Evolutionary conservation across 768 basidiomycete genomes (phyloP), one percentile per base, ranked within the genome.

Genomic region (Fibroporia radiculosa): DNA sequence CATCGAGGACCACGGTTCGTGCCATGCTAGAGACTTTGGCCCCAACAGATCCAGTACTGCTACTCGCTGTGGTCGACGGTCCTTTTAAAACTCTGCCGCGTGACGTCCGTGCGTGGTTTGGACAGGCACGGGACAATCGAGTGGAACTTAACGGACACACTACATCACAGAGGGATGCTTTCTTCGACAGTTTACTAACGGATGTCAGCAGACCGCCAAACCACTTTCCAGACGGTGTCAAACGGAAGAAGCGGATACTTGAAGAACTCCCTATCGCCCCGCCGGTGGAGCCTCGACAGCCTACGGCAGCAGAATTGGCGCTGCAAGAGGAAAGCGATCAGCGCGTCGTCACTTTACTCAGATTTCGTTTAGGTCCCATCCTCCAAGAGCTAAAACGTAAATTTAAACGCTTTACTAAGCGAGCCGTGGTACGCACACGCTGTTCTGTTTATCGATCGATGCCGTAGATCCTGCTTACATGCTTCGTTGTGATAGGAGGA

Each of bases 91-190:
- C 77, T 4, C 67, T 98, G 0, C 91, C 92, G 0, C 62, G 65
- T 1, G 96, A 98, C 52, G 90, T 98, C 18, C 77, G 80, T 36
- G 70, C 76, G 4, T 98, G 96, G 95, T 99, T 99, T 55, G 96
- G 95, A 0, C 68, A 74, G 1, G 72, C 74, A 7, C 75, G 75
- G 32, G 82, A 85, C 33, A 91, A 84, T 54, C 80, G 87, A 14
- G 71, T 97, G n/a, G 65, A 69, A 25, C 66, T 97, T 12, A 51
- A 58, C 0, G 32, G 55, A 3, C 88, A 93, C 0, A 66, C 64
- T 0, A 42, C 62, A 1, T 64, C 69, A 41, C 79, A 86, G 54
- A 75, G 93, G 14, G 64, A 65, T 8, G 69, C 66, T 1, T 99
- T 96, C 74, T 98, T 98, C 54, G 68, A 73, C 14, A 69, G 76